A percentile compares a stretch with the other conserved stretches of the same genome.
These are phyloP conservation scores for Aschersonia sp. DNA, from an alignment of 2,329 filamentous ascomycete genomes.

Conservation along the genomic window DNA sequence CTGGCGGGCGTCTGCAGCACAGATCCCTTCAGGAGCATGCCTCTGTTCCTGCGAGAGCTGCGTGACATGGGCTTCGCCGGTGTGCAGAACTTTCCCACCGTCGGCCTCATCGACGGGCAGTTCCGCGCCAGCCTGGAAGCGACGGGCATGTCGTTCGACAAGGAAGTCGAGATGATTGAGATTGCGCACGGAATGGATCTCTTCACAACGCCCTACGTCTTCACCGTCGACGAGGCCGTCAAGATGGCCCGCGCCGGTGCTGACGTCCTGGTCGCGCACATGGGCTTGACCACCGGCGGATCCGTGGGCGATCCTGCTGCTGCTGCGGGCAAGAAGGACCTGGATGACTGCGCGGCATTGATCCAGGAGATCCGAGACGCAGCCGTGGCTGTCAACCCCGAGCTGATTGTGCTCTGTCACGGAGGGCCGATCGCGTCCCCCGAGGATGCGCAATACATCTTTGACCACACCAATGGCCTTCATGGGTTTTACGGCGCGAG, in stretches of 20 bases:
- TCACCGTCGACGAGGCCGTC: constrained; percentile 44
- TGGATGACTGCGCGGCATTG: constrained; percentile 48
- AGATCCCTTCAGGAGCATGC: constrained; percentile 52
- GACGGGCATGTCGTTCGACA: constrained; percentile 54
- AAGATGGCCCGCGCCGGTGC: constrained; percentile 51
- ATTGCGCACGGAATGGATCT: constrained; percentile 44
- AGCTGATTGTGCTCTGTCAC: constrained; percentile 48
- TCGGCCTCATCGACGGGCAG: constrained; percentile 53
- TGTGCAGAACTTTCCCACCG: constrained; percentile 61
- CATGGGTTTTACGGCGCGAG: constrained; percentile 61
- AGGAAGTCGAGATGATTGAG: constrained; percentile 52
- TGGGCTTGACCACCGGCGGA: constrained; percentile 51
- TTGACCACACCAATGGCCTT: constrained; percentile 43
- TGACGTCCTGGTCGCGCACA: constrained; percentile 53
- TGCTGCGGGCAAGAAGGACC: constrained; percentile 41
- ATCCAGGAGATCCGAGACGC: constrained; percentile 52
- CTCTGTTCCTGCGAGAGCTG: constrained; percentile 43
- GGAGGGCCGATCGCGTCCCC: constrained; percentile 53
- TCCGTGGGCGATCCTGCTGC: constrained; percentile 46
- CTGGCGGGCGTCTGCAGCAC: constrained; percentile 58
- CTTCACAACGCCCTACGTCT: constrained; percentile 57
- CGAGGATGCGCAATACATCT: constrained; percentile 47
- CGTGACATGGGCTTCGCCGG: constrained; percentile 50
- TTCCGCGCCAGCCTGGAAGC: constrained; percentile 57
- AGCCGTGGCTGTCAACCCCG: constrained; percentile 36